Evolutionary conservation across 169 alveolate genomes (phyloP), one percentile per base, ranked within the genome.

Genomic region (Babesia bigemina): DNA sequence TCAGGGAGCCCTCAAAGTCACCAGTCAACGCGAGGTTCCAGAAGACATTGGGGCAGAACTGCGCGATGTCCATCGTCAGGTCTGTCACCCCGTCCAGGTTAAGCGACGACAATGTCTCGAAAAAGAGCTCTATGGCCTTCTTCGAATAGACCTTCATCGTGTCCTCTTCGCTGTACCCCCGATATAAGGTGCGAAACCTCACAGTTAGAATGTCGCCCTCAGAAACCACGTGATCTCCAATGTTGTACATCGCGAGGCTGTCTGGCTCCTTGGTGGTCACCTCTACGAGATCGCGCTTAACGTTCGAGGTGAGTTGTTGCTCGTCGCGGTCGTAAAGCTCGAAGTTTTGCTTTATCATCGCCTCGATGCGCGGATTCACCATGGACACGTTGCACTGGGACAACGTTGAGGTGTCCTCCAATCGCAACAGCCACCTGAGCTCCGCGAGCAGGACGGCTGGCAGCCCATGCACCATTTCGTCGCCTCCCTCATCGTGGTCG

Each of bases 21-120:
- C 89, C 89, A 4, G 44, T 26, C 9, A 82, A 52, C 7, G 70
- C 79, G 29, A 82, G 63, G 63, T 82, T 82, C 89, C 89, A 82
- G 63, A 82, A 82, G 28, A 82, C 65, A 45, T 63, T 82, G 11
- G 89, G 89, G 59, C 89, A 82, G 59, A 56, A 82, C 65, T 73
- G 89, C 17, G 89, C 89, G 21, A 82, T 50, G 29, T 21, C 58
- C 17, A 69, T 73, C 21, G 63, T 69, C 19, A 44, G 14, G 48
- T 62, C 73, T 10, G 55, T 56, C n/a, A 61, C 75, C 17, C 33
- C 60, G n/a, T 82, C 81, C n/a, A 26, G 73, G 24, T 49, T 33
- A 4, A 73, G 70, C 39, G 36, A 17, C 22, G 55, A 39, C 42
- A 82, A 48, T 36, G 26, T 42, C 29, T 74, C 56, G 63, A 82